Evolutionary conservation across 2,329 filamentous ascomycete species (phyloP), one percentile per base, ranked within the genome.

Genomic region (Sclerotinia borealis): DNA sequence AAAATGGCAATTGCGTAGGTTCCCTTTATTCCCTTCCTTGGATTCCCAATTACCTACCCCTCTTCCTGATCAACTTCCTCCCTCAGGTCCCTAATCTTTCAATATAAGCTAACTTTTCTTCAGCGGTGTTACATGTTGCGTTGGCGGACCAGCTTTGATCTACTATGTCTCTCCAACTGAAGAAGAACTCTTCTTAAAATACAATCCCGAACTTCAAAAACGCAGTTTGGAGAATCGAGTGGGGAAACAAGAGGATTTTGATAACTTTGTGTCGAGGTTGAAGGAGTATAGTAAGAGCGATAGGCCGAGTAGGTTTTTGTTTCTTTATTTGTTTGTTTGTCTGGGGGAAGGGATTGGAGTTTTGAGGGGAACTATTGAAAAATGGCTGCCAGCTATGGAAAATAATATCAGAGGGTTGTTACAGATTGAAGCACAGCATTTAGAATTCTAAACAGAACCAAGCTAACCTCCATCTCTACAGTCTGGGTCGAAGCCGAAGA

Each of bases 121-220:
- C 71, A 97, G 93, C 64, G 91, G 90, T 70, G 81, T 80, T 48
- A 77, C 81, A 52, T 81, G 95, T 70, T 88, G 86, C 72, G 82
- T 97, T 65, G 95, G 95, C 59, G 95, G 95, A 4, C 95, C 95
- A 29, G 88, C 89, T 19, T 79, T 98, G 60, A 89, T 93, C 49
- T 85, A 88, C 77, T 96, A 87, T 76, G 79, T 96, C 52, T 84
- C 84, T 51, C 95, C 95, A 2, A 89, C 90, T 15, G 92, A 97
- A 71, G 95, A 97, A 77, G 92, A 98, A 78, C 83, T 99, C 48
- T 92, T 96, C 81, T 82, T 91, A 79, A 86, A 83, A 77, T 98
- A 98, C 79, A 98, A 93, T 76, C 93, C 93, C 0, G 95, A 98
- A 39, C 83, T 99, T n/a, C 90, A 95, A 74, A 90, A 91, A 76